phyloP scores from a whole-genome alignment of 2,329 filamentous ascomycete genomes.

The Elsinoe perseae region DNA sequence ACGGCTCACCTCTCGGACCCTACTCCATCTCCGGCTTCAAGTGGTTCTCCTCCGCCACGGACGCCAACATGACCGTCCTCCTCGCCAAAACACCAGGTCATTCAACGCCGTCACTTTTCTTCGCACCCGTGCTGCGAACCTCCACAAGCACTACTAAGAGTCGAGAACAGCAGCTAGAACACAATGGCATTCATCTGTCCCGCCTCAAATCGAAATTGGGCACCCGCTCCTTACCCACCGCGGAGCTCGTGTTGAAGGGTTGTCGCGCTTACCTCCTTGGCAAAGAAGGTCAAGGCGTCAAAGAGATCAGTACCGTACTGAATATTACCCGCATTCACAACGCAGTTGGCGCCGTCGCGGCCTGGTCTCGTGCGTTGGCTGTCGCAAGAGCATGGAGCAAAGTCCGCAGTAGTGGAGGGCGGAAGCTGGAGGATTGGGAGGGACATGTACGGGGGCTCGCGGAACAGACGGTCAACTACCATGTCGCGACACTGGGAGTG shows the following conservation, averaged over 20 bases:
- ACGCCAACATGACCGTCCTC: constrained; percentile 56
- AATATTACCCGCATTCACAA: constrained; percentile 59
- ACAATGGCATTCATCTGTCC: constrained; percentile 62
- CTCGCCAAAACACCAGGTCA: constrained; percentile 52
- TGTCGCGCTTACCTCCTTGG: constrained; percentile 61
- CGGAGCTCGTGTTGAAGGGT: constrained; percentile 57
- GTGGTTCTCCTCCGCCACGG: constrained; percentile 62
- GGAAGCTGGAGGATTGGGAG: constrained; percentile 45
- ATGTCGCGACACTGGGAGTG: constrained; percentile 48
- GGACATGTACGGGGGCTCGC: constrained; percentile 54
- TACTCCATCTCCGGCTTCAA: constrained; percentile 56
- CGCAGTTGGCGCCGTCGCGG: constrained; percentile 45
- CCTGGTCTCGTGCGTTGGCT: constrained; percentile 49
- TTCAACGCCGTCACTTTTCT: constrained; percentile 51
- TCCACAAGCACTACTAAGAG: constrained; percentile 16
- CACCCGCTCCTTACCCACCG: constrained; percentile 61
- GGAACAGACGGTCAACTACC: constrained; percentile 48
- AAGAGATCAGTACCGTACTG: constrained; percentile 60
- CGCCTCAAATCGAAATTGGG: constrained; percentile 67
- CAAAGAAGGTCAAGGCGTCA: constrained; percentile 56
- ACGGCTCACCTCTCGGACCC: constrained; percentile 21
- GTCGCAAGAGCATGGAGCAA: constrained; percentile 52
- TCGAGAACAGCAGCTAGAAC: constrained; percentile 29
- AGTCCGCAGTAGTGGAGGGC: constrained; percentile 47
- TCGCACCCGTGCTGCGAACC: constrained; percentile 52